Conservation (phyloP, 2,329 filamentous ascomycete species). For the Sclerotinia trifoliorum region DNA sequence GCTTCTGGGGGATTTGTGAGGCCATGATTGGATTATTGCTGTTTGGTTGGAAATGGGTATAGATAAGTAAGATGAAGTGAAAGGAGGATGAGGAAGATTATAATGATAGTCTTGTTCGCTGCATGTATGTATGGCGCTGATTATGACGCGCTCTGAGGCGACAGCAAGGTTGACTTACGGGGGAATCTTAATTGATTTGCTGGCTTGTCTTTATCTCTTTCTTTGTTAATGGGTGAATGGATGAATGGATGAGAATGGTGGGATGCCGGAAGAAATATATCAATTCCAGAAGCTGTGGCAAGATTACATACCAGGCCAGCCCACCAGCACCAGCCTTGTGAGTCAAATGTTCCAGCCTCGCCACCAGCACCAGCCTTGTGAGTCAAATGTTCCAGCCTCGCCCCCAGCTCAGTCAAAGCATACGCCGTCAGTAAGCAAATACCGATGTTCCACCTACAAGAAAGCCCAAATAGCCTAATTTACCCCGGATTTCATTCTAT, state of each 20-base stretch:
- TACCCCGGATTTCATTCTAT: constrained; percentile 21
- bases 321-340: background rate
- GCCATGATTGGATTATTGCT: constrained; percentile 57
- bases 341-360: background rate
- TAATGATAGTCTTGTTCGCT: background rate
- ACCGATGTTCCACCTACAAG: too few relatives aligned
- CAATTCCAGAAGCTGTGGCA: too few relatives aligned
- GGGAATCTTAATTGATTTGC: background rate
- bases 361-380: background rate
- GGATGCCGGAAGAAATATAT: background rate
- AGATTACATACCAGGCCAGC: background rate
- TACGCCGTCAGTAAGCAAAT: too few relatives aligned
- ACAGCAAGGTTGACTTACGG: background rate
- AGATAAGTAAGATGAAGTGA: background rate
- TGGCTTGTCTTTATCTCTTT: too few relatives aligned
- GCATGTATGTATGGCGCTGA: background rate
- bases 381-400: background rate
- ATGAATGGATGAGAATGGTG: background rate
- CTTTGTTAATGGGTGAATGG: background rate
- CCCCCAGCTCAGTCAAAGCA: background rate
- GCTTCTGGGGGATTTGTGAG: constrained; percentile 63
- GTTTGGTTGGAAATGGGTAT: background rate
- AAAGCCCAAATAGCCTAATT: background rate
- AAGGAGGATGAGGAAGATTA: background rate
- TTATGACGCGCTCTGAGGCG: background rate